Base-by-base conservation (phyloP, 352 stramenopile genomes). In the Pythium insidiosum region DNA sequence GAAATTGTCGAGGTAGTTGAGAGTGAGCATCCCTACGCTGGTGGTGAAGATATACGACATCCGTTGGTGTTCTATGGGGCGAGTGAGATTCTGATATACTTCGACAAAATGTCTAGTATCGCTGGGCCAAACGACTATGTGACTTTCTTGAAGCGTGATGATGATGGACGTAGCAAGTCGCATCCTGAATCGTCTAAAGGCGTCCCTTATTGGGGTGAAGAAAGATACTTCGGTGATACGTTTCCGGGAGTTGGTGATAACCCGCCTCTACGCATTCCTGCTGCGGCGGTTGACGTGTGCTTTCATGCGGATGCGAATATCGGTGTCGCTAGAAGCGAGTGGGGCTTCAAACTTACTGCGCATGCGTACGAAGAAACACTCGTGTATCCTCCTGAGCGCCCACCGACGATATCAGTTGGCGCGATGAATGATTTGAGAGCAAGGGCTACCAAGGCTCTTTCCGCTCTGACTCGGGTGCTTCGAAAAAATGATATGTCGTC, bases 271-370 rank as follows among this genome's bases (percentile, higher is more conserved):
- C 56, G 63, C 25, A 93, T 94, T 48, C 73, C 70, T 40, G 50
- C 73, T 15, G 63, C 60, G 12, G 62, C 40, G 30, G 72, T 94
- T 20, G 69, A 87, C 43, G 69, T 94, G 3, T 47, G 73, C 22
- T 94, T 93, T 36, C 66, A 77, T 35, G 84, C 75, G 0, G 83
- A 88, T 21, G 58, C 51, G 29, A 45, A 19, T 3, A 61, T 58
- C 22, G 28, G 39, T 25, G 20, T 38, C 1, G 21, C 26, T 6
- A 47, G 29, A 20, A 72, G 45, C 13, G 78, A 91, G 26, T 94
- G 82, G 82, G 82, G 82, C 2, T 94, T 88, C 54, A 88, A 84
- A 30, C 62, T 92, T 1, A 86, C 58, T 16, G 82, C 78, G 1
- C 73, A 84, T 35, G 73, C 70, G 2, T 87, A 73, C 16, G 65